A percentile compares a stretch with the other conserved stretches of the same genome.
These are phyloP conservation scores for Lathyrus sativus DNA, from an alignment of 306 rosid genomes.

Conservation along the genomic window DNA sequence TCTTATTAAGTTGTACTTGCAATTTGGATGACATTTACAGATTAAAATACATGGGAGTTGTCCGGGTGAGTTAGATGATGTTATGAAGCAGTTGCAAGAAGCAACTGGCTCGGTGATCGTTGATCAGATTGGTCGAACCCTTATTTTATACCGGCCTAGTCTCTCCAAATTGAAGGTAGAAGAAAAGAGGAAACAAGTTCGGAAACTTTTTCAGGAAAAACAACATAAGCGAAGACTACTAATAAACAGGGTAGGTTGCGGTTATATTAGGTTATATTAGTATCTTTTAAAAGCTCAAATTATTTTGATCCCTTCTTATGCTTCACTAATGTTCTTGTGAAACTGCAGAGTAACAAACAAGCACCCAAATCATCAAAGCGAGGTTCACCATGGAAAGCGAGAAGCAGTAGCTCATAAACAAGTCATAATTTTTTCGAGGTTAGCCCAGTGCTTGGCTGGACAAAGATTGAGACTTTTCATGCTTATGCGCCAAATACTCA, in stretches of 20 bases:
- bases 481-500: slow-evolving; percentile 11
- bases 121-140: slow-evolving; percentile 74
- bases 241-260: slow-evolving; percentile 36
- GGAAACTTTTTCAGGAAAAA: slow-evolving; percentile 47
- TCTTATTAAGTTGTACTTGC: slow-evolving; percentile 9
- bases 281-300: slow-evolving; percentile 7
- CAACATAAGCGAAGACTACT: slow-evolving; percentile 43
- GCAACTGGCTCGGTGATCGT: slow-evolving; percentile 77
- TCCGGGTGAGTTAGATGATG: slow-evolving; percentile 82
- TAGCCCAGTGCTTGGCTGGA: slow-evolving; percentile 16
- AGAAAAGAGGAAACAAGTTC: slow-evolving; percentile 67
- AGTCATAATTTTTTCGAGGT: background rate
- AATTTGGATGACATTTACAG: slow-evolving; percentile 48
- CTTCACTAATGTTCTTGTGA: slow-evolving; percentile 21
- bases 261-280: background rate
- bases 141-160: slow-evolving; percentile 81
- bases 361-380: slow-evolving; percentile 46
- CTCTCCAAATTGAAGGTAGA: slow-evolving; percentile 79
- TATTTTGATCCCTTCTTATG: background rate
- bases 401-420: slow-evolving; percentile 49
- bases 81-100: slow-evolving; percentile 65
- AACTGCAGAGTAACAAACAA: slow-evolving; percentile 52
- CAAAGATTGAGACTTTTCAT: background rate
- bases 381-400: slow-evolving; percentile 51
- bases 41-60: slow-evolving; percentile 82